phyloP scores from a whole-genome alignment of 768 basidiomycete genomes.

The Aureoboletus auriporus region DNA sequence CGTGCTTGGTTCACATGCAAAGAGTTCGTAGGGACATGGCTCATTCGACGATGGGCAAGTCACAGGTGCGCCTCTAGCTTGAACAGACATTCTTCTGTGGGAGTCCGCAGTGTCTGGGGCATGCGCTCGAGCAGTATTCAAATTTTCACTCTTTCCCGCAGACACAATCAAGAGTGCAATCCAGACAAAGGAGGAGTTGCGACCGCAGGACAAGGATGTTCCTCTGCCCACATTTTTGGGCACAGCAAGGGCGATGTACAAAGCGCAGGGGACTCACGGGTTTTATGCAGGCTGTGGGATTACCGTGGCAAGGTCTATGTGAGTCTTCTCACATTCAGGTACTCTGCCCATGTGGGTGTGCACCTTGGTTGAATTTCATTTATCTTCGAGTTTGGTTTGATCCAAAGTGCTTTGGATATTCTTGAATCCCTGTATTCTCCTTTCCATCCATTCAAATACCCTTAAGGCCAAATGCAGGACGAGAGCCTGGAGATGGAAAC shows the following conservation, averaged over 20 bases:
- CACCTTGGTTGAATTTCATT: too few species aligned
- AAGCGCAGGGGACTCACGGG: constrained; percentile 71
- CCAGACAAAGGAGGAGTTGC: constrained; percentile 89
- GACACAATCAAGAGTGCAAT: constrained; percentile 94
- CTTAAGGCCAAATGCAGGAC: constrained; percentile 8
- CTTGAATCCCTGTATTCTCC: constrained; percentile 25
- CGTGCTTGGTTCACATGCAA: constrained; percentile 93
- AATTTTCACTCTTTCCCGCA: constrained; percentile 88
- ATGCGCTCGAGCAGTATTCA: constrained; percentile 80
- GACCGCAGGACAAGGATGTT: constrained; percentile 41
- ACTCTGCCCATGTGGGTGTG: too few species aligned
- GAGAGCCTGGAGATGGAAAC: constrained; percentile 12
- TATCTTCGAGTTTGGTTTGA: too few species aligned
- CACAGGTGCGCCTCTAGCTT: constrained; percentile 24
- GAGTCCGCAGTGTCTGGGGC: constrained; percentile 86
- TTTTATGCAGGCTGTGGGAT: constrained; percentile 93
- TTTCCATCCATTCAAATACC: constrained; percentile 26
- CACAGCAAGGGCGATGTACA: constrained; percentile 69
- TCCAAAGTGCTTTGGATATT: too few species aligned
- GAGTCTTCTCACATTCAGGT: too few species aligned
- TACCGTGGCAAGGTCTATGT: constrained; percentile 80
- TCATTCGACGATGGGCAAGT: constrained; percentile 49
- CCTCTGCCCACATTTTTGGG: constrained; percentile 43
- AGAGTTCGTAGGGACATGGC: constrained; percentile 63
- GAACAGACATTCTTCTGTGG: constrained; percentile 59